Base-by-base conservation (phyloP, 148 eudicot species). In the Limonium bicolor region DNA sequence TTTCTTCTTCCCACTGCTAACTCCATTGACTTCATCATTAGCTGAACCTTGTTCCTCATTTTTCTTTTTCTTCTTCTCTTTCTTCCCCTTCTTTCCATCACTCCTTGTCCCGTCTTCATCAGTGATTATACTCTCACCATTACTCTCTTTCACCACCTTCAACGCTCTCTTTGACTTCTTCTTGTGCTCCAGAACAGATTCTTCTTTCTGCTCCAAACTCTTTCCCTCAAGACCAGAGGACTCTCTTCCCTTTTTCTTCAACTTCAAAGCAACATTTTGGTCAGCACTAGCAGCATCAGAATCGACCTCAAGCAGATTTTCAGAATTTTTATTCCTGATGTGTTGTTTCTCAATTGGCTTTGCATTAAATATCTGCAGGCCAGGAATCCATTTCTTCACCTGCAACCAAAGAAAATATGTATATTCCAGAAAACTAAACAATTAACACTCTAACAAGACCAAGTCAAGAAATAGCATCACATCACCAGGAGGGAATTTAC, bases 371-470 rank as follows among this genome's bases (percentile, higher is more conserved):
- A 72, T 80, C 50, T 68, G 92, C 67, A 88, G 49, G 52, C 60
- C 62, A 20, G 95, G 87, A 41, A 62, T 73, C 47, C 77, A 62
- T 42, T 72, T 80, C 54, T 62, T 84, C 38, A 88, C 63, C 97
- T 88, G 79, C 68, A 70, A 29, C 23, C 43, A 55, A 34, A 7
- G 18, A 25, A 18, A 29, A n/a, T n/a, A 12, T 8, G 4, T 10
- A 2, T 21, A 28, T 22, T 21, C 7, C 2, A 8, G 4, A 43
- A 2, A 7, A 16, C 7, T 12, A 20, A 3, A 38, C 14, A 38
- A n/a, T n/a, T 38, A 6, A 38, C 1, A n/a, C n/a, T n/a, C n/a
- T n/a, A n/a, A n/a, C n/a, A 50, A 23, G 20, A 11, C 18, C 53
- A 49, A 14, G 32, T 26, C 18, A 3, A 18, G 12, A 5, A 5